Evolutionary conservation across 1,284 basidiomycete species (phyloP).

Genomic region (Pseudomicrostroma phylloplanum): DNA sequence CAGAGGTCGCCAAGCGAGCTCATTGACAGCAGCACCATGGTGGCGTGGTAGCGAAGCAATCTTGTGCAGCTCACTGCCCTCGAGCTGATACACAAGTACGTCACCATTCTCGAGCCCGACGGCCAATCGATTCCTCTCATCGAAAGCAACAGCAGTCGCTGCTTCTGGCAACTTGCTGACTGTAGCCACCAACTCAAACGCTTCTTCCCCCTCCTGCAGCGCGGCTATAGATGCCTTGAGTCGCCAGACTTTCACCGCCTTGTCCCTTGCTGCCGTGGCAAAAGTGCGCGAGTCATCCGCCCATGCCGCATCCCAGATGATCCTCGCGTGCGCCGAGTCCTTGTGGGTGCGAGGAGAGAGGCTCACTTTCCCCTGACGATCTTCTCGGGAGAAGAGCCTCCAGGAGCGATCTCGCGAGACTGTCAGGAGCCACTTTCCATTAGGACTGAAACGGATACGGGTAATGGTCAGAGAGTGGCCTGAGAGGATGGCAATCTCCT

Average conservation of each 20-base stretch:
- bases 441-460: conserved; percentile 75
- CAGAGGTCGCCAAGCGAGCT: conserved; percentile 35
- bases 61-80: conserved; percentile 15
- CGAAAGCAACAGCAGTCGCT: conserved; percentile 28
- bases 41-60: conserved; percentile 20
- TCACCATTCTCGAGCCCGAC: conserved; percentile 94
- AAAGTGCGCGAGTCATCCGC: conserved; percentile 66
- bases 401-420: conserved; percentile 88
- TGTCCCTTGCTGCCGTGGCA: conserved; percentile 89
- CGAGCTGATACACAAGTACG: conserved; percentile 55
- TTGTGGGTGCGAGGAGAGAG: neutral
- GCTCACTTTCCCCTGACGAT: conserved; percentile 19
- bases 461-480: conserved; percentile 89
- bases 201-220: conserved; percentile 39
- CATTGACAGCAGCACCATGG: conserved; percentile 37
- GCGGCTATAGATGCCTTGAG: conserved; percentile 8
- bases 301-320: conserved; percentile 94
- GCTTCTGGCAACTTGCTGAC: conserved; percentile 27
- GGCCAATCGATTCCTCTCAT: conserved; percentile 58
- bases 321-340: conserved; percentile 57
- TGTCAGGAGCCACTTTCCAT: conserved; percentile 70
- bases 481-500: conserved; percentile 61
- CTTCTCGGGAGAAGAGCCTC: conserved; percentile 64
- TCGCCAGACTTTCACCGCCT: conserved; percentile 61
- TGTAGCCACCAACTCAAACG: conserved; percentile 19